Base-by-base conservation (phyloP, 768 basidiomycete species). In the Mycena capillaripes region DNA sequence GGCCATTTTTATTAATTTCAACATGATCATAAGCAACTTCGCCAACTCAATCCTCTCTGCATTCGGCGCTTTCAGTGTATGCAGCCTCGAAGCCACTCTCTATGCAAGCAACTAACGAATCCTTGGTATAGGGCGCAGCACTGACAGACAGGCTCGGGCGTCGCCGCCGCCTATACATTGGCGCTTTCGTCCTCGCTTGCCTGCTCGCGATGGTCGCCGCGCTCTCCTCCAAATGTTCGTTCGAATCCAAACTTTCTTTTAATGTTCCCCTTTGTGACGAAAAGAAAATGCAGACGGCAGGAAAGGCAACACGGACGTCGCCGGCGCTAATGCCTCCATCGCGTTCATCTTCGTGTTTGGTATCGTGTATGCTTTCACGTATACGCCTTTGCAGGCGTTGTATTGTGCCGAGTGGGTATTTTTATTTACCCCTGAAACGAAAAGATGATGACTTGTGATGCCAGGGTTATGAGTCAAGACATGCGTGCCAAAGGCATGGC, bases 401-500 rank as follows among this genome's bases (percentile, higher is more conserved):
- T 79, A 79, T 34, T 79, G 78, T 36, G 78, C 78, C 2, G 78
- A 79, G 78, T 78, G 70, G 29, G 73, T 27, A 0, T 2, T 61
- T 36, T 2, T 4, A n/a, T 25, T 7, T 40, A 0, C 12, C 7
- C 25, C 23, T 29, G 19, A 36, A 60, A 32, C 19, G 21, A 4
- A 16, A 30, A 53, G 1, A 62, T 11, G 25, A n/a, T n/a, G 36
- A 44, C 7, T 48, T 2, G 23, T 32, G 19, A 10, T 12, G 10
- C 14, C 17, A 78, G 77, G 60, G 78, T 79, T 1, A 79, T 79
- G 78, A 76, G 67, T 40, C 77, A 78, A 30, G 76, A 79, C 9
- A 79, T 79, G 77, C 77, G 78, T 14, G 77, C 76, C 2, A 79
- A 79, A 68, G 78, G 78, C 30, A 79, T 79, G 78, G 78, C 76